Evolutionary conservation across 2,329 filamentous ascomycete genomes (phyloP).

Genomic region (Xylariaceae sp.): DNA sequence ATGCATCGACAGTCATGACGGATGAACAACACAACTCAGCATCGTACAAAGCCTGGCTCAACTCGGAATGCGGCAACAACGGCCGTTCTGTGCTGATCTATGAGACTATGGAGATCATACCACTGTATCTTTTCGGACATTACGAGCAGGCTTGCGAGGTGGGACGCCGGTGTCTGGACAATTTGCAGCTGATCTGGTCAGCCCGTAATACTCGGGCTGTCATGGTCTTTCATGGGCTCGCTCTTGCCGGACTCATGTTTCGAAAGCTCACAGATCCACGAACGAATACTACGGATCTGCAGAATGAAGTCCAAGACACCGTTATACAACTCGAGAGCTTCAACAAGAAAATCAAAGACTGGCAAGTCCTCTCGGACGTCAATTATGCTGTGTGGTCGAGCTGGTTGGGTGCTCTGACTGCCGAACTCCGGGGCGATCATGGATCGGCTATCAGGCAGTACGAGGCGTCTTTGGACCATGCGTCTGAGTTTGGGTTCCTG

Average conservation of each 20-base stretch:
- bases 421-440: constrained; percentile 52
- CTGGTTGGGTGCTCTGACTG: constrained; percentile 60
- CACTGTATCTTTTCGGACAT: constrained; percentile 56
- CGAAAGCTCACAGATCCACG: constrained; percentile 41
- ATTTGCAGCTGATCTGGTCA: constrained; percentile 48
- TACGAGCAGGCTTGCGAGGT: constrained; percentile 52
- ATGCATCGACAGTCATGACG: constrained; percentile 51
- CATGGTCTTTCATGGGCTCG: constrained; percentile 53
- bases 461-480: constrained; percentile 65
- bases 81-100: constrained; percentile 61
- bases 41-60: constrained; percentile 53
- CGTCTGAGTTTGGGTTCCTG: constrained; percentile 56
- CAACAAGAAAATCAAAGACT: constrained; percentile 55
- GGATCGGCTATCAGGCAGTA: constrained; percentile 55
- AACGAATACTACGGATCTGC: constrained; percentile 33
- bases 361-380: constrained; percentile 55
- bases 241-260: constrained; percentile 45
- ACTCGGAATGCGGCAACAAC: constrained; percentile 45
- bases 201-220: constrained; percentile 49
- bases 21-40: constrained; percentile 58
- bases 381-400: constrained; percentile 67
- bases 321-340: constrained; percentile 47
- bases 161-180: constrained; percentile 41
- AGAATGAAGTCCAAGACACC: constrained; percentile 37
- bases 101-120: constrained; percentile 57